Percentiles rank a stretch among this genome's conserved stretches.
Conservation (phyloP, 1,284 basidiomycete species). For the Golubevia pallescens region DNA sequence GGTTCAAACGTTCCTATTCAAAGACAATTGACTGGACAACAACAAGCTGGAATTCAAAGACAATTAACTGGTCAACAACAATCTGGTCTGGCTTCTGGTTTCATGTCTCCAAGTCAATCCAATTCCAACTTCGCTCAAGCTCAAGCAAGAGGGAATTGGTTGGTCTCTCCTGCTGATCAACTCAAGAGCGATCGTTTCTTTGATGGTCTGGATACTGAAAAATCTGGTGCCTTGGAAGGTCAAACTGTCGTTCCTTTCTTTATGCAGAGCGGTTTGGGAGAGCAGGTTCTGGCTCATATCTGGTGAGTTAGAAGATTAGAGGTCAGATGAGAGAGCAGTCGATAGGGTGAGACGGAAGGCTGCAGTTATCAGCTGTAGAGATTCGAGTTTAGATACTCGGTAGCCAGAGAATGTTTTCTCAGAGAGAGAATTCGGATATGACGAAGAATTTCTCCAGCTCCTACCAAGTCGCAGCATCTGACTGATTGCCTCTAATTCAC, state of each 20-base stretch:
- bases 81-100: too few species aligned
- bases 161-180: slow-evolving; percentile 46
- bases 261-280: slow-evolving; percentile 60
- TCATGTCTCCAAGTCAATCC: not conserved
- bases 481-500: too few species aligned
- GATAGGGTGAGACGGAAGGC: not conserved
- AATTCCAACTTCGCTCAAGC: not conserved
- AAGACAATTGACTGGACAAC: too few species aligned
- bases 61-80: too few species aligned
- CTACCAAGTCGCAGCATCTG: too few species aligned
- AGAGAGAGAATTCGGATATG: too few species aligned
- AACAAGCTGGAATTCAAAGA: too few species aligned
- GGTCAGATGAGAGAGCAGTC: not conserved
- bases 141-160: slow-evolving; percentile 22
- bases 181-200: slow-evolving; percentile 56
- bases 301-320: slow-evolving; percentile 22
- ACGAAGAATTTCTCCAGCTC: too few species aligned
- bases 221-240: slow-evolving; percentile 50
- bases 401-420: too few species aligned
- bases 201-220: slow-evolving; percentile 50
- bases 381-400: too few species aligned
- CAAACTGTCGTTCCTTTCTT: slow-evolving; percentile 60
- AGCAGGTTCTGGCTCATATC: slow-evolving; percentile 54
- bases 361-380: too few species aligned
- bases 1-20: too few species aligned